These are phyloP conservation scores for Scheffersomyces coipomensis DNA, from an alignment of 805 yeast species.

Conservation along the genomic window DNA sequence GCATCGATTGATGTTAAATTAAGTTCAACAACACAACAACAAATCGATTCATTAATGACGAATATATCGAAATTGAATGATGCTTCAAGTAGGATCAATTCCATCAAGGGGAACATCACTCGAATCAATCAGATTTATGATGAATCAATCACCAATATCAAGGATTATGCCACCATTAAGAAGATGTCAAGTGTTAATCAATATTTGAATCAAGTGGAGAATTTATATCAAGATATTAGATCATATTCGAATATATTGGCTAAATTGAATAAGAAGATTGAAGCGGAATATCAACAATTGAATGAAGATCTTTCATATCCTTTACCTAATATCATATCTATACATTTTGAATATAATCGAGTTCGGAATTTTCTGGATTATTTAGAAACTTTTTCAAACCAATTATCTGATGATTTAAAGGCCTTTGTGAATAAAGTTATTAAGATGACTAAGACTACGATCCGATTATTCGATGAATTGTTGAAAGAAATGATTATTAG, in stretches of 20 bases:
- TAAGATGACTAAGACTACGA: slow-evolving; percentile 44
- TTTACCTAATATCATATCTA: slow-evolving; percentile 56
- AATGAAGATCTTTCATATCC: slow-evolving; percentile 33
- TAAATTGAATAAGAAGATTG: slow-evolving; percentile 53
- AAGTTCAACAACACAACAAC: slow-evolving; percentile 64
- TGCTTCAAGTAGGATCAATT: slow-evolving; percentile 32
- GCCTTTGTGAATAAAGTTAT: slow-evolving; percentile 62
- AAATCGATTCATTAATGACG: slow-evolving; percentile 53
- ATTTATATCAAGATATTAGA: slow-evolving; percentile 61
- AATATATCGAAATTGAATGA: slow-evolving; percentile 52
- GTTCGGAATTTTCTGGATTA: slow-evolving; percentile 80
- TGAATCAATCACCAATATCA: slow-evolving; percentile 59
- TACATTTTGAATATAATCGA: slow-evolving; percentile 69
- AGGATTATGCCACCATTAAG: slow-evolving; percentile 67
- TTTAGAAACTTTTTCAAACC: slow-evolving; percentile 51
- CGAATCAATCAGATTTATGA: slow-evolving; percentile 50
- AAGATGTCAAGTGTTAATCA: slow-evolving; percentile 67
- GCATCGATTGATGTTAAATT: slow-evolving; percentile 73
- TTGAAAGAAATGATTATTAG: slow-evolving; percentile 64
- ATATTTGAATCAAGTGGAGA: slow-evolving; percentile 67
- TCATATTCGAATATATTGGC: slow-evolving; percentile 52
- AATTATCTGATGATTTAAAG: slow-evolving; percentile 60
- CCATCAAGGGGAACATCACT: slow-evolving; percentile 38
- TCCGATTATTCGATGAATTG: slow-evolving; percentile 61
- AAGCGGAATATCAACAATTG: slow-evolving; percentile 35